phyloP scores from a whole-genome alignment of 78 protist genomes.

The Dictyostelium brefeldianum region DNA sequence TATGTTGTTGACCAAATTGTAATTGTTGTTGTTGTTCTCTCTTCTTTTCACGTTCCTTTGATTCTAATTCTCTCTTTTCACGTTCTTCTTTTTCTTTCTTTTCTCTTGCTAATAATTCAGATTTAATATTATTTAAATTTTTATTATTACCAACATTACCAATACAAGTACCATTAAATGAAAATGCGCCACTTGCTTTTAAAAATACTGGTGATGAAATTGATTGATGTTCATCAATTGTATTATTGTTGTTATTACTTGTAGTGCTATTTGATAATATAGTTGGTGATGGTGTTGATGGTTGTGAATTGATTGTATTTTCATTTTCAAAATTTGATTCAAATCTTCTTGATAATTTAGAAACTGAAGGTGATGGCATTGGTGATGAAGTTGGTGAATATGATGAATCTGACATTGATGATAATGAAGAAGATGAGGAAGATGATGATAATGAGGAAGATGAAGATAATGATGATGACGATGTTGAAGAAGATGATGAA shows the following conservation, averaged over 20 bases:
- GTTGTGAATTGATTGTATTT: too few relatives aligned
- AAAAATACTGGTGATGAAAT: neutral
- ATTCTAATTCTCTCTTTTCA: neutral
- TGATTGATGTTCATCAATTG: neutral
- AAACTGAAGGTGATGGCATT: conserved; percentile 20
- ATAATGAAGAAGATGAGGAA: neutral
- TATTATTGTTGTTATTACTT: neutral
- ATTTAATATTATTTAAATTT: neutral
- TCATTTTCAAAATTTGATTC: conserved; percentile 16
- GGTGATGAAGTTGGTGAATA: neutral
- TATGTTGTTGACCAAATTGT: neutral
- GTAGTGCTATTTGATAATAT: neutral
- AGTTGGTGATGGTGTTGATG: neutral
- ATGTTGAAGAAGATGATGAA: conserved; percentile 2
- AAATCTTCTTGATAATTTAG: conserved; percentile 66
- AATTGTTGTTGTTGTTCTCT: conserved; percentile 10
- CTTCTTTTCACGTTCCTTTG: conserved; percentile 15
- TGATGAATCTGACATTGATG: conserved; percentile 8
- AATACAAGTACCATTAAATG: neutral
- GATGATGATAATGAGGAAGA: neutral
- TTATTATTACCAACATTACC: neutral
- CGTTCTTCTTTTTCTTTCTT: conserved; percentile 25
- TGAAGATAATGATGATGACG: neutral
- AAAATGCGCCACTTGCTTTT: neutral
- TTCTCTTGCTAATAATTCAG: neutral